phyloP scores from a whole-genome alignment of 768 basidiomycete genomes.

The Lactarius pseudohatsudake region DNA sequence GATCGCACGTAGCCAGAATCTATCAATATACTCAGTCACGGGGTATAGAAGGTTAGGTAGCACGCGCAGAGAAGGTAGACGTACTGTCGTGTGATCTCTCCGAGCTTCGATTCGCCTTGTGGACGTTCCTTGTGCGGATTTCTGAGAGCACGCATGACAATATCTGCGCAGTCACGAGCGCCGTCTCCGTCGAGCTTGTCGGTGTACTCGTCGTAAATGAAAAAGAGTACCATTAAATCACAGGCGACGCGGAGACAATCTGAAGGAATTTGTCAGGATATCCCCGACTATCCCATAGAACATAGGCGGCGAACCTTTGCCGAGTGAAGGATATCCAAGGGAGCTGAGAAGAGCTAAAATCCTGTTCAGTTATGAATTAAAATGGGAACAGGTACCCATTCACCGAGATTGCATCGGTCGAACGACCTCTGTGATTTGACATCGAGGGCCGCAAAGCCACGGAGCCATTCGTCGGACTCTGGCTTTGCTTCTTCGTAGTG shows the following conservation, averaged over 20 bases:
- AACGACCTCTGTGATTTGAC: conserved; percentile 40
- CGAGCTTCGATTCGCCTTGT: conserved; percentile 39
- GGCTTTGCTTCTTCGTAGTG: conserved; percentile 37
- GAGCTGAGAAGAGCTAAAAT: conserved; percentile 40
- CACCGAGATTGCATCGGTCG: conserved; percentile 40
- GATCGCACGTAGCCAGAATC: conserved; percentile 1
- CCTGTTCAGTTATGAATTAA: background rate
- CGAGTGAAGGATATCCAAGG: conserved; percentile 37
- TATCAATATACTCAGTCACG: background rate
- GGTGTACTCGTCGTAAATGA: conserved; percentile 50
- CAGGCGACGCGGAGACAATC: conserved; percentile 39
- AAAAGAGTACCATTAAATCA: conserved; percentile 52
- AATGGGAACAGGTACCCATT: too few species aligned
- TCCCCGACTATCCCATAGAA: background rate
- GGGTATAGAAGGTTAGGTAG: background rate
- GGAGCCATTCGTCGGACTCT: conserved; percentile 41
- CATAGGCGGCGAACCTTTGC: conserved; percentile 33
- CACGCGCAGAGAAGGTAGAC: conserved; percentile 18
- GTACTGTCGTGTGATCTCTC: conserved; percentile 44
- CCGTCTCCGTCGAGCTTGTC: conserved; percentile 39
- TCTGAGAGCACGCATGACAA: conserved; percentile 43
- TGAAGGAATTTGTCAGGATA: background rate
- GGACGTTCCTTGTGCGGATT: conserved; percentile 39
- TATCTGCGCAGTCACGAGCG: conserved; percentile 37
- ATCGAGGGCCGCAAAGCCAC: conserved; percentile 39